Conservation (phyloP, 176 grass and related monocot genomes). For the Alloteropsis semialata region DNA sequence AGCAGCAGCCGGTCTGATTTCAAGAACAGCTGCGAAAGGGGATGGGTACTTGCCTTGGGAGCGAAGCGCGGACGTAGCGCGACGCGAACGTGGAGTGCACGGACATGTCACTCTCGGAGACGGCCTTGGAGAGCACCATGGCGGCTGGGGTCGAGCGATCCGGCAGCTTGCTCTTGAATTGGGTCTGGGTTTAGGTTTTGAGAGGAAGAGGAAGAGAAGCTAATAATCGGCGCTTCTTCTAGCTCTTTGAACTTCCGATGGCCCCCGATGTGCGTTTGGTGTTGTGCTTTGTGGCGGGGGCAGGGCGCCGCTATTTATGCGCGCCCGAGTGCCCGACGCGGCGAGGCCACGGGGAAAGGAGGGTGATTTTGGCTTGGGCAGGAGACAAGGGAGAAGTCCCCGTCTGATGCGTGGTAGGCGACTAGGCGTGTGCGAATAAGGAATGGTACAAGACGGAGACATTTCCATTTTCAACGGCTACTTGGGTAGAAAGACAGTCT, state of each 20-base stretch:
- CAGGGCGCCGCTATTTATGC: slow-evolving; percentile 20
- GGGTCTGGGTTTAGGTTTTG: not conserved
- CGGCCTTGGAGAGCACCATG: slow-evolving; percentile 63
- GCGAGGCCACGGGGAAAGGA: not conserved
- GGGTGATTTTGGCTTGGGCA: not conserved
- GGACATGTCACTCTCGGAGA: slow-evolving; percentile 72
- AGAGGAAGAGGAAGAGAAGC: not conserved
- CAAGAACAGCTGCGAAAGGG: not conserved
- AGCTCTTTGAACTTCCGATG: not conserved
- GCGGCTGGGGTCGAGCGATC: not conserved
- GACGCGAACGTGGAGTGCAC: slow-evolving; percentile 97
- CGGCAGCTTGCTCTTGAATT: not conserved
- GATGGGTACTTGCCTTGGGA: slow-evolving; percentile 49
- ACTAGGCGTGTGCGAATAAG: not conserved
- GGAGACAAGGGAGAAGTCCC: not conserved
- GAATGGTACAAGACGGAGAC: not conserved
- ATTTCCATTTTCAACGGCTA: not conserved
- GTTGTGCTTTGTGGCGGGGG: slow-evolving; percentile 14
- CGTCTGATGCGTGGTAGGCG: not conserved
- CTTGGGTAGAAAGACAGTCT: not conserved
- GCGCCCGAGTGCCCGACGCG: not conserved
- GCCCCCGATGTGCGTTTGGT: not conserved
- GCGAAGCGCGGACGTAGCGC: slow-evolving; percentile 79
- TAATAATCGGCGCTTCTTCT: not conserved
- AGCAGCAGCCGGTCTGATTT: not conserved